A percentile compares a stretch with the other conserved stretches of the same genome.
These are phyloP conservation scores for Hirsutella rhossiliensis DNA, from an alignment of 2,329 filamentous ascomycete species.

Conservation along the genomic window DNA sequence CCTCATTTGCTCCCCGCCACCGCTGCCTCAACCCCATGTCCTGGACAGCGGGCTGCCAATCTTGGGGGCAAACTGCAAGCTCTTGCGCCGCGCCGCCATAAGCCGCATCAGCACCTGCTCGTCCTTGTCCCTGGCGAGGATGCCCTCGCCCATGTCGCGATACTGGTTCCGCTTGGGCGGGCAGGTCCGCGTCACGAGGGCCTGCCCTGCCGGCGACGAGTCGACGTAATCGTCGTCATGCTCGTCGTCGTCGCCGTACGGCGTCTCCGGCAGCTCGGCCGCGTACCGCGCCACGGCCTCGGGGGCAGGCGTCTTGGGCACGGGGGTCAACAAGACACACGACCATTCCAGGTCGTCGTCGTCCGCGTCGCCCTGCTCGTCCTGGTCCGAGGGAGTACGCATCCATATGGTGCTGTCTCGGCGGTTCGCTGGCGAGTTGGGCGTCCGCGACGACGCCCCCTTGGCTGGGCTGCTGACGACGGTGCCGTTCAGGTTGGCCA, in stretches of 20 bases:
- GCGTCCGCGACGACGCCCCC: slow-evolving; percentile 24
- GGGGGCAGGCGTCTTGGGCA: slow-evolving; percentile 46
- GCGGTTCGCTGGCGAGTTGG: slow-evolving; percentile 36
- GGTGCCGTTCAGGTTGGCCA: slow-evolving; percentile 57
- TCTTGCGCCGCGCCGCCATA: slow-evolving; percentile 64
- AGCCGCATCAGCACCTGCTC: slow-evolving; percentile 48
- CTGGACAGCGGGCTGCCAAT: slow-evolving; percentile 59
- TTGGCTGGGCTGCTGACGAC: slow-evolving; percentile 34
- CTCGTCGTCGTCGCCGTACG: slow-evolving; percentile 21
- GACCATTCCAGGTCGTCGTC: slow-evolving; percentile 28
- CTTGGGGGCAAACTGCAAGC: slow-evolving; percentile 65
- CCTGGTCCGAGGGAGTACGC: slow-evolving; percentile 36
- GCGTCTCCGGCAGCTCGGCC: slow-evolving; percentile 35
- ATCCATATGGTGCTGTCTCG: slow-evolving; percentile 44
- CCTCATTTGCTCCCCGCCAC: no score
- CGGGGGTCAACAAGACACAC: slow-evolving; percentile 36
- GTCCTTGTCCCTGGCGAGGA: slow-evolving; percentile 39
- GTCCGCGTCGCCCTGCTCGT: slow-evolving; percentile 20
- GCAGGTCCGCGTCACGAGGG: slow-evolving; percentile 38
- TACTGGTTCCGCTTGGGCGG: slow-evolving; percentile 34
- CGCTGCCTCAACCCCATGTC: slow-evolving; percentile 31
- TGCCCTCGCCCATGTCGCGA: slow-evolving; percentile 27
- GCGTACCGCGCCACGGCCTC: slow-evolving; percentile 41
- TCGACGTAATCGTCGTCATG: slow-evolving; percentile 5
- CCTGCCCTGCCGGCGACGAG: slow-evolving; percentile 19